Evolutionary conservation across 768 basidiomycete species (phyloP).

Genomic region (Naematelia encephala): DNA sequence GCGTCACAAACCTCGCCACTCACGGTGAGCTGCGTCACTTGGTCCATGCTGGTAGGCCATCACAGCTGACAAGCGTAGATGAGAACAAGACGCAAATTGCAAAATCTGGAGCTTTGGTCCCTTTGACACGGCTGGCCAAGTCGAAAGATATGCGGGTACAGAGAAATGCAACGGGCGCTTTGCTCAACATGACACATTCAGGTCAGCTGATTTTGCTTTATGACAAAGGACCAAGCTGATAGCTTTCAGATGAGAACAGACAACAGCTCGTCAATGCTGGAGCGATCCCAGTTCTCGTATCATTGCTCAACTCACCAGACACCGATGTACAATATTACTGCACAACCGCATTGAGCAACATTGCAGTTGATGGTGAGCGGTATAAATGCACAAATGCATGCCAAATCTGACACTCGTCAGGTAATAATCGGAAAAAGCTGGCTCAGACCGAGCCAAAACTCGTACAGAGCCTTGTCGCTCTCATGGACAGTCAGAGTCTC

Average conservation of each 20-base stretch:
- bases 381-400: not conserved
- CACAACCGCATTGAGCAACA: constrained; percentile 96
- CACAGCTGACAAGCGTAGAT: constrained; percentile 56
- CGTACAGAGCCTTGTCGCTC: constrained; percentile 82
- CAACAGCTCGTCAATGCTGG: constrained; percentile 98
- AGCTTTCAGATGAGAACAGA: constrained; percentile 79
- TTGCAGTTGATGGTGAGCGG: constrained; percentile 82
- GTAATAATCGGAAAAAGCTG: constrained; percentile 85
- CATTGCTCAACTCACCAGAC: constrained; percentile 87
- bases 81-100: constrained; percentile 99
- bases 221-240: constrained; percentile 4
- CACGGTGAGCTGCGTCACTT: constrained; percentile 68
- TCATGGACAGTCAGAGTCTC: constrained; percentile 96
- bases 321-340: constrained; percentile 99
- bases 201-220: constrained; percentile 56
- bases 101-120: constrained; percentile 96
- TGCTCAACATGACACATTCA: constrained; percentile 99
- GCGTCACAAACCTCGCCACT: constrained; percentile 96
- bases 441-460: constrained; percentile 91
- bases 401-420: constrained; percentile 51
- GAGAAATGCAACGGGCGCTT: constrained; percentile 93
- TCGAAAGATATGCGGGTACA: constrained; percentile 99
- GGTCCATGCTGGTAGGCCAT: constrained; percentile 6
- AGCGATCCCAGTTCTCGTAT: constrained; percentile 94
- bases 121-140: constrained; percentile 88